Base-by-base conservation (phyloP, 768 basidiomycete species). In the Chalciporus piperatus region DNA sequence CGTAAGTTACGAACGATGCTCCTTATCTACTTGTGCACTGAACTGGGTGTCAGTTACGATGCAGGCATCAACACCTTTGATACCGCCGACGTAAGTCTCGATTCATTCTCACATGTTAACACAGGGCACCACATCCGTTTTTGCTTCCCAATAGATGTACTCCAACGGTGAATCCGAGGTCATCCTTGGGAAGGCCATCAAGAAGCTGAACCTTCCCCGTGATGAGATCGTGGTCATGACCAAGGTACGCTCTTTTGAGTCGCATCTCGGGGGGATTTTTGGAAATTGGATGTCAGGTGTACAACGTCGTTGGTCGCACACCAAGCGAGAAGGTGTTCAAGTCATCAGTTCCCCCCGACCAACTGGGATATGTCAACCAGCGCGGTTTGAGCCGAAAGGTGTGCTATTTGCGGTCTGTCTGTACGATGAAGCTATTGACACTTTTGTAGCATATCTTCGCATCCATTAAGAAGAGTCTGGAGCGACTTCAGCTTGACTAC, bases 171-270 rank as follows among this genome's bases (percentile, higher is more conserved):
- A 71, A 5, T 84, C 82, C 0, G 89, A 91, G 62, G 60, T 78
- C 38, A 75, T 89, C 47, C 72, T 89, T 17, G 88, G 88, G 9
- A 84, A 85, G 56, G 86, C 82, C 2, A 82, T 92, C 70, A 86
- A 85, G 59, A 61, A 81, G 54, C 74, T 80, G 56, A 64, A 82
- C 19, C 72, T 88, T 13, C 86, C 87, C 14, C 79, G 89, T 2
- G 84, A 85, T 14, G 80, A 84, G 56, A 81, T 90, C 41, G 88
- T 92, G n/a, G 78, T 92, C 14, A 77, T 91, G 74, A 89, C 89
- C 50, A 91, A 92, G 71, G 81, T 81, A 35, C 19, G 48, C 38
- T 28, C 4, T 37, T 10, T 6, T 13, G 17, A 9, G 38, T 30
- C n/a, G 11, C 2, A 32, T 32, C 8, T 4, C 10, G 7, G 30